These are phyloP conservation scores for Paramecium octaurelia DNA, from an alignment of 73 alveolate genomes.

Conservation along the genomic window DNA sequence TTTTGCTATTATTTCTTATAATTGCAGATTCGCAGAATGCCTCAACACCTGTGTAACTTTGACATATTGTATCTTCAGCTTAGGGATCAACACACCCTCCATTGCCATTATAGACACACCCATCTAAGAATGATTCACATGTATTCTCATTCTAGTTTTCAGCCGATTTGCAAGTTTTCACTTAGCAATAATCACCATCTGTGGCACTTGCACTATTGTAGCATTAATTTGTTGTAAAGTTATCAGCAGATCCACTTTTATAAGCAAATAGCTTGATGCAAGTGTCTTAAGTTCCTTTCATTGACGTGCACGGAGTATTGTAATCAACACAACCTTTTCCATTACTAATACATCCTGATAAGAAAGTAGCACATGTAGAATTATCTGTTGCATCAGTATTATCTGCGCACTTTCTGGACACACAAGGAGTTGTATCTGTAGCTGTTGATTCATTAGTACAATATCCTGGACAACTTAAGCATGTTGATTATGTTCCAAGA, in stretches of 20 bases:
- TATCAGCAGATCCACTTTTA: not conserved
- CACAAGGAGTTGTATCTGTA: not conserved
- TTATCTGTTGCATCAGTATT: not conserved
- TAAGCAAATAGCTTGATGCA: not conserved
- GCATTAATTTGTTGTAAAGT: not conserved
- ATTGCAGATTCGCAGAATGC: not conserved
- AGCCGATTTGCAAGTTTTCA: not conserved
- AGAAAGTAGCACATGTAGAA: not conserved
- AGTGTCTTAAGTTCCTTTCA: not conserved
- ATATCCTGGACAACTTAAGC: not conserved
- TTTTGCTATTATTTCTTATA: not conserved
- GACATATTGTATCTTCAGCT: not conserved
- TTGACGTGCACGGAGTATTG: not conserved
- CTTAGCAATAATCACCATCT: not conserved
- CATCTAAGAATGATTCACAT: not conserved
- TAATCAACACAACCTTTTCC: slow-evolving; percentile 26
- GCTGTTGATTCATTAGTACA: not conserved
- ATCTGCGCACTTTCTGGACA: not conserved
- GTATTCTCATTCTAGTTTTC: not conserved
- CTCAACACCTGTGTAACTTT: not conserved
- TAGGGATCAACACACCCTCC: not conserved
- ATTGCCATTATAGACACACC: not conserved
- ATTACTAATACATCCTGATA: not conserved
- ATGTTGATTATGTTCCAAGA: not conserved
- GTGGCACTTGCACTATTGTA: not conserved